Conservation (phyloP, 306 rosid genomes). For the Fagus crenata region DNA sequence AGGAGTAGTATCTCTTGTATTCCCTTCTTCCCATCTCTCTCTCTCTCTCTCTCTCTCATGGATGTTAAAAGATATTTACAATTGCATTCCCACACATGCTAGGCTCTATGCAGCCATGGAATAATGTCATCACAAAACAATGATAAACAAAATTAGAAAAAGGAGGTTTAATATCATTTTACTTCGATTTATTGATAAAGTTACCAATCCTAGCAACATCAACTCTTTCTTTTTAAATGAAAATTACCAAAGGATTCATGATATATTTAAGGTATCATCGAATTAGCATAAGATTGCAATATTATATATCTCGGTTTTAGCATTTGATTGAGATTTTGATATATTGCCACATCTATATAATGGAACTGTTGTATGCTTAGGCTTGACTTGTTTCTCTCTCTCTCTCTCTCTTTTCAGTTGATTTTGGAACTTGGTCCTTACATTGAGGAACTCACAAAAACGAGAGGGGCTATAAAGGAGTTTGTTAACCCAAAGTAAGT, state of each 20-base stretch:
- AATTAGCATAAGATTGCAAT: background rate
- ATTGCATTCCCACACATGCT: background rate
- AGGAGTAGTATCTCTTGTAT: background rate
- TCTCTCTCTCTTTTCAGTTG: conserved; percentile 52
- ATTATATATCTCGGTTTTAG: background rate
- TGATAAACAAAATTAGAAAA: background rate
- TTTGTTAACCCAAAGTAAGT: conserved; percentile 95
- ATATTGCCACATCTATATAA: conserved; percentile 11
- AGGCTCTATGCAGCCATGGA: background rate
- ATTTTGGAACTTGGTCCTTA: conserved; percentile 89
- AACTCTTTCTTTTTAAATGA: background rate
- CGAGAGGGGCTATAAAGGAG: conserved; percentile 84
- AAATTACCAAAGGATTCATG: background rate
- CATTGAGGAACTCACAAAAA: conserved; percentile 85
- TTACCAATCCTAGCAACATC: background rate
- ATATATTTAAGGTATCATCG: background rate
- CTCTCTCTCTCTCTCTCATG: background rate
- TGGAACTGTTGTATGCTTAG: conserved; percentile 25
- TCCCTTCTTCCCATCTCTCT: background rate
- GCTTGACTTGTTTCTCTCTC: conserved; percentile 19
- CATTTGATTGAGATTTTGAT: background rate
- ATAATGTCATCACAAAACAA: background rate
- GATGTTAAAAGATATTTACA: no score
- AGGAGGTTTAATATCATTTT: background rate
- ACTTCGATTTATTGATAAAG: background rate